Evolutionary conservation across 768 basidiomycete species (phyloP).

Genomic region (Trametes elegans): DNA sequence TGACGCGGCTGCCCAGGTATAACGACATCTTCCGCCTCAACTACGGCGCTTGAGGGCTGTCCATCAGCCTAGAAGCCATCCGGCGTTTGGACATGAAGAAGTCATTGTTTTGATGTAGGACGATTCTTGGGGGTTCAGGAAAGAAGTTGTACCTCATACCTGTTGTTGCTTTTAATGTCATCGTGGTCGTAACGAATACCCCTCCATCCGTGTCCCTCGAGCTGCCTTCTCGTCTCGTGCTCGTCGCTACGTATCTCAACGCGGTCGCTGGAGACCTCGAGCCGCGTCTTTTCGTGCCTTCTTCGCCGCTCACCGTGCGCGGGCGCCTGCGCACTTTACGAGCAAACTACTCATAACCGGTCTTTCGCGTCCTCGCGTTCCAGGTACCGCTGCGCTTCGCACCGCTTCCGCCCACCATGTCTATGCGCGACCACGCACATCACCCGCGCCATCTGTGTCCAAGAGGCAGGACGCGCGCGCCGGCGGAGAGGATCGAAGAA

Average conservation of each 20-base stretch:
- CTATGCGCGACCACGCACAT: neutral
- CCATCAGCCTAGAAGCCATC: neutral
- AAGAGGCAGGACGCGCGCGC: neutral
- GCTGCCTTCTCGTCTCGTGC: no score
- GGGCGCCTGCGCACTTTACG: no score
- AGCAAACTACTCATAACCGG: no score
- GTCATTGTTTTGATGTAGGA: conserved; percentile 12
- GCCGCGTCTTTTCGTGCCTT: no score
- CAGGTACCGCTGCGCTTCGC: neutral
- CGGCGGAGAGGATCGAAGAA: neutral
- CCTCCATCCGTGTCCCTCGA: neutral
- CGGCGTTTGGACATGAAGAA: conserved; percentile 1
- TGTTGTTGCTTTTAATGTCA: conserved; percentile 18
- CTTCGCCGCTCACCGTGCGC: no score
- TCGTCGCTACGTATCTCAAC: no score
- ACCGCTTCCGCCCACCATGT: neutral
- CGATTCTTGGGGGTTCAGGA: conserved; percentile 5
- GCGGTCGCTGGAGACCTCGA: no score
- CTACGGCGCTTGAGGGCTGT: conserved; percentile 45
- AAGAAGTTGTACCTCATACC: conserved; percentile 23
- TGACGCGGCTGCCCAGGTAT: conserved; percentile 40
- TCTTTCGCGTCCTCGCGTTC: neutral
- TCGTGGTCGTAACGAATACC: neutral
- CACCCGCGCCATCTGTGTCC: neutral
- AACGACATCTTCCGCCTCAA: conserved; percentile 96